phyloP scores from a whole-genome alignment of 73 alveolate genomes.

The Paramecium biaurelia region DNA sequence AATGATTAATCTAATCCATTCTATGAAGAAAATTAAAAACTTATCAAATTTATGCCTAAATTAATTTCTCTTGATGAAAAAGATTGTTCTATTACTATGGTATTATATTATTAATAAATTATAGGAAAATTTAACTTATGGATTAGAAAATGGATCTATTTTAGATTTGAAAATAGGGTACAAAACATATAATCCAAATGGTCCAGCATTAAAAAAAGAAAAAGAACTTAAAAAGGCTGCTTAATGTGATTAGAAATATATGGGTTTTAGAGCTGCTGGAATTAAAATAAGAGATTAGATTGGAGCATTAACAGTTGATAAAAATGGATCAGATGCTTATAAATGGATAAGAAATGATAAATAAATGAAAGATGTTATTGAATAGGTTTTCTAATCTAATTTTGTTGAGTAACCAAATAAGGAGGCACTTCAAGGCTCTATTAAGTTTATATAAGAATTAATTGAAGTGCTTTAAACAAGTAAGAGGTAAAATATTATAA shows the following conservation, averaged over 20 bases:
- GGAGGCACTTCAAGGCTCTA: not conserved
- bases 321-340: slow-evolving; percentile 8
- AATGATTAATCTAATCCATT: not conserved
- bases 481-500: not conserved
- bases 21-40: slow-evolving; percentile 32
- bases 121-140: slow-evolving; percentile 44
- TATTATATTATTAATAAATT: not conserved
- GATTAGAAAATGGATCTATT: slow-evolving; percentile 41
- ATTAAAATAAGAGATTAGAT: slow-evolving; percentile 14
- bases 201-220: slow-evolving; percentile 26
- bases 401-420: not conserved
- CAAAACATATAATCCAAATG: slow-evolving; percentile 25
- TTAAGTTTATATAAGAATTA: not conserved
- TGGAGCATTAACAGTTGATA: not conserved
- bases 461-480: not conserved
- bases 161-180: slow-evolving; percentile 55
- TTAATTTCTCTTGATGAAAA: not conserved
- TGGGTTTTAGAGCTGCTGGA: slow-evolving; percentile 28
- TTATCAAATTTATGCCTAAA: slow-evolving; percentile 27
- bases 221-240: slow-evolving; percentile 22
- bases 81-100: not conserved
- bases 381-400: not conserved
- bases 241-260: not conserved
- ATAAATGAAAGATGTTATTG: not conserved
- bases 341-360: not conserved